Evolutionary conservation across 441 rosid genomes (phyloP), one percentile per base, ranked within the genome.

Genomic region (Isatis lusitanica): DNA sequence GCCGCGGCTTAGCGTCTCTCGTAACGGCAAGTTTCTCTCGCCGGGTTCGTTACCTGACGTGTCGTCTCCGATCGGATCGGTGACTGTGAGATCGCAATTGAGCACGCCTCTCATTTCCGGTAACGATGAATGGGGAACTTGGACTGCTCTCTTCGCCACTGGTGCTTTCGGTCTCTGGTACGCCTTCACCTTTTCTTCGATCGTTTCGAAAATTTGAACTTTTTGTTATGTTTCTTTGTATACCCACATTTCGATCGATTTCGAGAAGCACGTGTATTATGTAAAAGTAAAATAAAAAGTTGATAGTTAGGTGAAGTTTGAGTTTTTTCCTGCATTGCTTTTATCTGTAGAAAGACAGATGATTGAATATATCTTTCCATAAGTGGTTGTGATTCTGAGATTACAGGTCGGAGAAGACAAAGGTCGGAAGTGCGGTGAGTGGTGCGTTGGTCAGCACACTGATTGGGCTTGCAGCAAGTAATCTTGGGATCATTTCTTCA

Each of bases 151-250:
- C 71, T 91, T 90, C 82, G 87, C 91, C 56, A 81, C 87, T 26
- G 91, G 96, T 26, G 94, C 96, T 76, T 83, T 91, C 18, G 97
- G 98, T 70, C 82, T 91, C 81, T 94, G 98, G 97, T 90, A 83
- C 30, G 65, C 38, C 42, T 4, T 42, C 18, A 9, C n/a, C 33
- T 24, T 57, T 30, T 15, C 55, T 24, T 18, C 7, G 63, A 52
- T 75, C 39, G 53, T 43, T 30, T 43, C 9, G 4, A 63, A 18
- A 56, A 9, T 63, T 51, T 62, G 46, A 72, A 43, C 3, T 42
- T 9, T 9, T 7, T 12, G 8, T 15, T 9, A 18, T 47, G n/a
- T 35, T 35, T 48, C 21, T 17, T 18, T 10, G 11, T 33, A 18
- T 7, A 66, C 18, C 24, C 13, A 68, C 15, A 53, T 53, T 18